These are phyloP conservation scores for Colletotrichum godetiae DNA, from an alignment of 2,329 filamentous ascomycete species.

Conservation along the genomic window DNA sequence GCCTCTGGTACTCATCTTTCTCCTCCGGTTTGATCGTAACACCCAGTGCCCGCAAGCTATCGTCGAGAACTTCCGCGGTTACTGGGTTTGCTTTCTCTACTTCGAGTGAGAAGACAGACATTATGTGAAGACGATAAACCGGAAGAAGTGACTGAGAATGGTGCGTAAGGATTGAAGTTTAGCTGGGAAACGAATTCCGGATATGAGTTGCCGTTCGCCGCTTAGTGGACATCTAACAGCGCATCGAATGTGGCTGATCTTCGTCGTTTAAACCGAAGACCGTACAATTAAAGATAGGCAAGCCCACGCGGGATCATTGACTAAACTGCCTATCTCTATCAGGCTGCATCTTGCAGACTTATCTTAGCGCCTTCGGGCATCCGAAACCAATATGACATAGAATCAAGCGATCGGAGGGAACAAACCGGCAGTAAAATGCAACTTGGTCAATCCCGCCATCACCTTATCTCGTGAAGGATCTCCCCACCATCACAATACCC, in stretches of 20 bases:
- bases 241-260: neutral
- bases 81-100: conserved; percentile 18
- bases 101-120: conserved; percentile 25
- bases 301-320: neutral
- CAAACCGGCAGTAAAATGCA: neutral
- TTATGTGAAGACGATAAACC: neutral
- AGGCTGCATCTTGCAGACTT: neutral
- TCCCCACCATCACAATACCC: neutral
- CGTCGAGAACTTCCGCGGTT: neutral
- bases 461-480: conserved; percentile 13
- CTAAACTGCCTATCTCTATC: neutral
- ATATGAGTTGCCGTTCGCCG: neutral
- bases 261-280: neutral
- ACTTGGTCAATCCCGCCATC: neutral
- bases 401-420: neutral
- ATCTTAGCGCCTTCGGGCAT: neutral
- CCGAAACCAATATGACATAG: neutral
- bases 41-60: neutral
- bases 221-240: neutral
- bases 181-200: neutral
- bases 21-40: neutral
- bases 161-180: fast-evolving
- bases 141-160: neutral
- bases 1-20: conserved; percentile 17
- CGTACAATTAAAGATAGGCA: neutral